Evolutionary conservation across 345 rosid species (phyloP).

Genomic region (Eucalyptus regnans): DNA sequence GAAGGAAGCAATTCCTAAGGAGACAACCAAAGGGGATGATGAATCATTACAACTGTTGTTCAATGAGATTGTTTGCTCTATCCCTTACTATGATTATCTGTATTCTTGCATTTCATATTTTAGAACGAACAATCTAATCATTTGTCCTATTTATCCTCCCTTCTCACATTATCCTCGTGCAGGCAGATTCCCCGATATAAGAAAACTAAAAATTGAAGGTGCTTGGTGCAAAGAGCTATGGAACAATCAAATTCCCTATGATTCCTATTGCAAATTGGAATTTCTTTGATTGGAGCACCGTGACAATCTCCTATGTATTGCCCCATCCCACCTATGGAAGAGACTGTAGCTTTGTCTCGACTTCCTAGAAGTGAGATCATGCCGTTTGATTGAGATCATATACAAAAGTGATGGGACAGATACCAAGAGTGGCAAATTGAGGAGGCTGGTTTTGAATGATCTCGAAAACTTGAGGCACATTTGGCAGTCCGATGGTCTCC

Average conservation of each 20-base stretch:
- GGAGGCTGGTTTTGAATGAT: accelerated
- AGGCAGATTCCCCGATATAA: too few relatives aligned
- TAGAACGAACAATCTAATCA: background rate
- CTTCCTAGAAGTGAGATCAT: background rate
- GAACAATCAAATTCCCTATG: too few relatives aligned
- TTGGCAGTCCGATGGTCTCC: background rate
- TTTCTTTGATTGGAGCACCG: too few relatives aligned
- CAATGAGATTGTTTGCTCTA: background rate
- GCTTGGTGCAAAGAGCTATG: too few relatives aligned
- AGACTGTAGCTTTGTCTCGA: too few relatives aligned
- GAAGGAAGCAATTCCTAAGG: too few relatives aligned
- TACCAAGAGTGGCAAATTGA: background rate
- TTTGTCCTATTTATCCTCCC: too few relatives aligned
- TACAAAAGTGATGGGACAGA: background rate
- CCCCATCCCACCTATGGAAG: too few relatives aligned
- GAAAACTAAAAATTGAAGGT: too few relatives aligned
- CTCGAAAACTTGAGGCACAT: background rate
- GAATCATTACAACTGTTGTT: background rate
- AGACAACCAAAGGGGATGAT: background rate
- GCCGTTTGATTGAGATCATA: background rate
- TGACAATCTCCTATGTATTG: too few relatives aligned
- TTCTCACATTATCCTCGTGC: accelerated
- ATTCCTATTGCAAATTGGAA: too few relatives aligned
- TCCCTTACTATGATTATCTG: background rate
- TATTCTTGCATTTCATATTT: background rate